Percentiles rank a stretch among this genome's conserved stretches.
These are phyloP conservation scores for Gaillardinia entomophila DNA, from an alignment of 805 yeast genomes.

Conservation along the genomic window DNA sequence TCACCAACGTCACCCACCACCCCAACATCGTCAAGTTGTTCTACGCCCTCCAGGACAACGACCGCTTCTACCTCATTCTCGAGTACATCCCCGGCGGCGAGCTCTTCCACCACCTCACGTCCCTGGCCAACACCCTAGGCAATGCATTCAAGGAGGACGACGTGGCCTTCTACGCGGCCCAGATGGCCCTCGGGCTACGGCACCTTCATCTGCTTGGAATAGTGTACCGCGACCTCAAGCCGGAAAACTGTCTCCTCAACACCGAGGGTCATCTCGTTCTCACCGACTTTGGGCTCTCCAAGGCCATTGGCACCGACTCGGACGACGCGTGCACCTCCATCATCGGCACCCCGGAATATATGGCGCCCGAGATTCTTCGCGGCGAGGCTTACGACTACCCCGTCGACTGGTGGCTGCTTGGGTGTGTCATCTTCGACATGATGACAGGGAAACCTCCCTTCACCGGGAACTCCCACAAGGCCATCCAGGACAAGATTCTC, in stretches of 20 bases:
- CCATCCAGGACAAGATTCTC: slow-evolving; percentile 34
- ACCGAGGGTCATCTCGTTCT: slow-evolving; percentile 72
- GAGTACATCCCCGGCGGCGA: slow-evolving; percentile 44
- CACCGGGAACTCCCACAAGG: slow-evolving; percentile 36
- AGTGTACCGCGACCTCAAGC: slow-evolving; percentile 83
- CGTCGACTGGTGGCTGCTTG: slow-evolving; percentile 46
- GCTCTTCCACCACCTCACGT: slow-evolving; percentile 36
- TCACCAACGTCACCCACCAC: slow-evolving; percentile 49
- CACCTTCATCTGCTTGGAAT: slow-evolving; percentile 79
- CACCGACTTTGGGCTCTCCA: slow-evolving; percentile 81
- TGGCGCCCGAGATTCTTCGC: slow-evolving; percentile 42
- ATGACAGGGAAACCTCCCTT: slow-evolving; percentile 42
- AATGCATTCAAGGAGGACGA: slow-evolving; percentile 50
- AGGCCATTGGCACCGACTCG: slow-evolving; percentile 35
- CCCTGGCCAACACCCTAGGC: slow-evolving; percentile 25
- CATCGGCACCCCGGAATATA: slow-evolving; percentile 42
- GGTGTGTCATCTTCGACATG: slow-evolving; percentile 39
- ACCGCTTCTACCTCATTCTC: slow-evolving; percentile 37
- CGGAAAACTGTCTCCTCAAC: slow-evolving; percentile 81
- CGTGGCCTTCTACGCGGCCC: slow-evolving; percentile 75
- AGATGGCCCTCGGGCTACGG: slow-evolving; percentile 67
- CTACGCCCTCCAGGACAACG: slow-evolving; percentile 40
- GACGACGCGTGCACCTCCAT: slow-evolving; percentile 42
- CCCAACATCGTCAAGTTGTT: slow-evolving; percentile 39
- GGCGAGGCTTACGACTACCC: slow-evolving; percentile 36